Conservation (phyloP, 2,329 filamentous ascomycete species). For the Fulvia fulva region DNA sequence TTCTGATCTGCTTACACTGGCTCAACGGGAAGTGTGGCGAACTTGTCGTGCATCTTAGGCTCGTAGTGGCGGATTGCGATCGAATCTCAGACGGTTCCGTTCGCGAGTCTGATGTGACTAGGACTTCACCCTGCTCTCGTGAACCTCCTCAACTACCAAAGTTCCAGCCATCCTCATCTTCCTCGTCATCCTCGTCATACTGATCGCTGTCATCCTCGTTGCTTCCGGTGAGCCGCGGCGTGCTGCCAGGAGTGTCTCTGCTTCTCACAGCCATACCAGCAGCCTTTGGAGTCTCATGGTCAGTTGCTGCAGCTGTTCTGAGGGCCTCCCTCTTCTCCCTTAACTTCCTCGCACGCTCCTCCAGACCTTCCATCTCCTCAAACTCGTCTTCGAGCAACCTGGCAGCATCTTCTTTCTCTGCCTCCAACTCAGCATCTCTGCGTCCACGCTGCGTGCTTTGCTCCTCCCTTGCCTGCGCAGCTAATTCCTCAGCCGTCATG, state of each 20-base stretch:
- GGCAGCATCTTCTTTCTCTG: conserved; percentile 47
- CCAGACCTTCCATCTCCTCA: conserved; percentile 48
- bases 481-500: conserved; percentile 45
- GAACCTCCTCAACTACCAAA: conserved; percentile 8
- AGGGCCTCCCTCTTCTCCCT: conserved; percentile 46
- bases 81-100: no score
- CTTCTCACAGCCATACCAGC: neutral
- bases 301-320: conserved; percentile 10
- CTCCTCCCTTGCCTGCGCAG: conserved; percentile 44
- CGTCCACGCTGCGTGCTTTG: conserved; percentile 40
- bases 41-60: no score
- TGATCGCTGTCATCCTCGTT: conserved; percentile 7
- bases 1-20: no score
- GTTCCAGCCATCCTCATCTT: conserved; percentile 18
- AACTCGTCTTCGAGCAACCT: conserved; percentile 46
- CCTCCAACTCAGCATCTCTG: conserved; percentile 45
- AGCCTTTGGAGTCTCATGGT: neutral
- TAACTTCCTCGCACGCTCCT: conserved; percentile 43
- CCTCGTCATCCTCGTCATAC: conserved; percentile 20
- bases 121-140: neutral
- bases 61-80: no score
- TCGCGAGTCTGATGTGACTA: neutral
- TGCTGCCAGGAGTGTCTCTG: neutral
- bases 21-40: no score
- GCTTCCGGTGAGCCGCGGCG: neutral